Evolutionary conservation across 1,284 basidiomycete genomes (phyloP).

Genomic region (Apiotrichum siamense): DNA sequence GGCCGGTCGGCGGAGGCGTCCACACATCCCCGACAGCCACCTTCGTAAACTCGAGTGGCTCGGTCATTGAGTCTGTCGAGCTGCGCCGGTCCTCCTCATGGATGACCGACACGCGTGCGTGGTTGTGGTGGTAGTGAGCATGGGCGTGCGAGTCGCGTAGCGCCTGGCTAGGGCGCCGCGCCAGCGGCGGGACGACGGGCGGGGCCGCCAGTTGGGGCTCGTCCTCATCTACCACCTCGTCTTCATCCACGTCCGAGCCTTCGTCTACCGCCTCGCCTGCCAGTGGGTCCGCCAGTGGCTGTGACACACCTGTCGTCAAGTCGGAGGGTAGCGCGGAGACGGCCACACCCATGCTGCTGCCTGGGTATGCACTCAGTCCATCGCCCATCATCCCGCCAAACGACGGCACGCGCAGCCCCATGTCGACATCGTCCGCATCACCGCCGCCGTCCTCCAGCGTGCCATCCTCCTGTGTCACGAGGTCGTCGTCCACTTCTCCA

Average conservation of each 20-base stretch:
- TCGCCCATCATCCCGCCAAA: neutral
- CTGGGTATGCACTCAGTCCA: conserved; percentile 54
- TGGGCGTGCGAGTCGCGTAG: neutral
- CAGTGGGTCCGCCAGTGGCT: neutral
- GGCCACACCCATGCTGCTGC: conserved; percentile 13
- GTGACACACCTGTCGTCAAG: conserved; percentile 18
- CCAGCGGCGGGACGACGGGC: neutral
- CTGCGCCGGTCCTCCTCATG: conserved; percentile 20
- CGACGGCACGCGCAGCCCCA: conserved; percentile 12
- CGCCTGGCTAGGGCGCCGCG: neutral
- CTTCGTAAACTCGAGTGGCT: conserved; percentile 21
- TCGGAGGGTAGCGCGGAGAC: conserved; percentile 21
- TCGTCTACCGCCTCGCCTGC: conserved; percentile 37
- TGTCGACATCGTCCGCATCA: conserved; percentile 50
- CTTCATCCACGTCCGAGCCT: conserved; percentile 30
- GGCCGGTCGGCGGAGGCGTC: neutral
- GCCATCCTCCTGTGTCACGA: conserved; percentile 43
- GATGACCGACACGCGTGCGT: conserved; percentile 10
- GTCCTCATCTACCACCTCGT: conserved; percentile 24
- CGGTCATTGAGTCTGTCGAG: conserved; percentile 22
- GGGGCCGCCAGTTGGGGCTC: conserved; percentile 5
- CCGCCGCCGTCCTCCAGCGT: too few relatives aligned
- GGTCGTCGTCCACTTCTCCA: conserved; percentile 36
- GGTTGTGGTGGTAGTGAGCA: neutral
- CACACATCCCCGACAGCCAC: neutral